Base-by-base conservation (phyloP, 768 basidiomycete genomes). In the Piloderma croceum region DNA sequence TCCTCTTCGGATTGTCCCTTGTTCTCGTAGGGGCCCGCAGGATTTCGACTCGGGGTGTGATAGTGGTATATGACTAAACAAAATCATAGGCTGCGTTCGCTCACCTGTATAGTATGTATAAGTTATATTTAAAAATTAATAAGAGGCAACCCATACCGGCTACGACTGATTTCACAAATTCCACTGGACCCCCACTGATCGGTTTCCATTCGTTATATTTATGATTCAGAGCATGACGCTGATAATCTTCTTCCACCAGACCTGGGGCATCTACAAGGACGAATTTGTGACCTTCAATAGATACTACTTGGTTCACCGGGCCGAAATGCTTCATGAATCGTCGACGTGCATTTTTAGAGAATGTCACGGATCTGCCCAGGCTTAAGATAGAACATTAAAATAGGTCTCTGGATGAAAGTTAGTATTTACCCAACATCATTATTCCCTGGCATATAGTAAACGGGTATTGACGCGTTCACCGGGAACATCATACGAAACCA, bases 31-130 rank as follows among this genome's bases (percentile, higher is more conserved):
- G 1, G 84, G 80, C 12, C 92, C 92, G 51, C 92, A 96, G 0
- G 69, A 63, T 6, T 82, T 82, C 4, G 73, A 73, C 41, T 87
- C 85, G 1, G 83, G 74, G 24, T 92, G 72, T 6, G 77, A 77
- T 12, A 96, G 68, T 4, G 92, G 92, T 34, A 96, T 90, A 57
- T 97, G 92, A 38, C 76, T 83, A 42, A 97, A 70, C 19, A 97
- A 61, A 36, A 94, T 75, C 13, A 74, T 56, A 10, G 81, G 79
- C 18, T 71, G 57, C 27, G 51, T 21, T 29, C 41, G 34, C 19
- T 35, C 43, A 27, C 48, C 49, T 59, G 40, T n/a, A 35, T 51
- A 46, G 31, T 57, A 65, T 67, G 36, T n/a, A n/a, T n/a, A n/a
- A n/a, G n/a, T n/a, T n/a, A n/a, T n/a, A n/a, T 3, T 13, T 22